A percentile compares a stretch with the other conserved stretches of the same genome.
Evolutionary conservation across 176 grass and related monocot genomes (phyloP).

Genomic region (Coix lacrymajobi): DNA sequence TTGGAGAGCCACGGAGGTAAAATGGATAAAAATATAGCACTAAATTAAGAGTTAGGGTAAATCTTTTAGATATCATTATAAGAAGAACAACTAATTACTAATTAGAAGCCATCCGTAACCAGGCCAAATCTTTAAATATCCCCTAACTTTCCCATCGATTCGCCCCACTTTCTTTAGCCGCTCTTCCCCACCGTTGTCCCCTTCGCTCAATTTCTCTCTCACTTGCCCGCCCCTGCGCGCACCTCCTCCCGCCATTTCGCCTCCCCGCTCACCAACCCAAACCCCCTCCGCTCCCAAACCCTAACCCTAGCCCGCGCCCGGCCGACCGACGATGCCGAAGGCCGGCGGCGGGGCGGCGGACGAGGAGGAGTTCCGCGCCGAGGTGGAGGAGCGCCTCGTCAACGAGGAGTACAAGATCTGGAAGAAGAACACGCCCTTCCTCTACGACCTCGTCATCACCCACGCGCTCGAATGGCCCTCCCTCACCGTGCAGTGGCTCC

Average conservation of each 20-base stretch:
- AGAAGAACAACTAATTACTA: too few species aligned
- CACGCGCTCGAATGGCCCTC: constrained; percentile 96
- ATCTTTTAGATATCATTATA: too few species aligned
- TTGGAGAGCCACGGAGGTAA: too few species aligned
- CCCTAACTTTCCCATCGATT: background rate
- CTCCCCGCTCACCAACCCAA: background rate
- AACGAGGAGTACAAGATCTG: constrained; percentile 99
- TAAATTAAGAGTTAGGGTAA: too few species aligned
- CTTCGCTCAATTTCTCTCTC: background rate
- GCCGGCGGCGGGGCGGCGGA: constrained; percentile 28
- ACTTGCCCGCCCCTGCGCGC: background rate
- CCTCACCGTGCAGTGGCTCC: constrained; percentile 92
- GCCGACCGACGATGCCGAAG: constrained; percentile 50
- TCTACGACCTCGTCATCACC: constrained; percentile 96
- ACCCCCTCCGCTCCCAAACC: constrained; percentile 21
- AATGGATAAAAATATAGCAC: too few species aligned
- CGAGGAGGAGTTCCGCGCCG: constrained; percentile 75
- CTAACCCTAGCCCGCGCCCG: constrained; percentile 26
- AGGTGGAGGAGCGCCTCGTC: constrained; percentile 79
- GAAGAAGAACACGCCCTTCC: constrained; percentile 98
- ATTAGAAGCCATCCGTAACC: too few species aligned
- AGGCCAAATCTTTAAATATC: too few species aligned
- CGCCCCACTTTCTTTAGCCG: background rate
- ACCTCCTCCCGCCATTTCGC: constrained; percentile 45
- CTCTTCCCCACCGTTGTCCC: background rate